Percentiles rank a stretch among this genome's conserved stretches.
Evolutionary conservation across 192 early-diverging fungal species (phyloP).

Genomic region (Rhizoclosmatium sp.): DNA sequence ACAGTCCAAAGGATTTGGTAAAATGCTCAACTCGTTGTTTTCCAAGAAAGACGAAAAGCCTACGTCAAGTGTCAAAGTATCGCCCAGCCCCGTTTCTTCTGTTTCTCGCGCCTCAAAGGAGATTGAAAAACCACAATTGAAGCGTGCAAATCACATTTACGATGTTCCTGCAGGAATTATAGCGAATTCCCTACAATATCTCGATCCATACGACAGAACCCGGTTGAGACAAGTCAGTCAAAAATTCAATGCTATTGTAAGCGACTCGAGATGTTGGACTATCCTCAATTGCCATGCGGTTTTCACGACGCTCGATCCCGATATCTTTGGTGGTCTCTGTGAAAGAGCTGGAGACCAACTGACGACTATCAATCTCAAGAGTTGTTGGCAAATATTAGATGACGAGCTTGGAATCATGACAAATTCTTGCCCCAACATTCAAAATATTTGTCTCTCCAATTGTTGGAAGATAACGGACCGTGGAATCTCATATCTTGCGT

Average conservation of each 20-base stretch:
- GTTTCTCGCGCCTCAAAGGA: slow-evolving; percentile 7
- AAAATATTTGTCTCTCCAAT: slow-evolving; percentile 49
- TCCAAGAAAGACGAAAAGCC: slow-evolving; percentile 28
- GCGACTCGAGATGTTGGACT: slow-evolving; percentile 46
- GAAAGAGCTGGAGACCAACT: slow-evolving; percentile 38
- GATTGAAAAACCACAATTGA: not conserved
- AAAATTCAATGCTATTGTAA: slow-evolving; percentile 46
- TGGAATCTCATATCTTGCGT: slow-evolving; percentile 46
- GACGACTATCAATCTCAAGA: slow-evolving; percentile 38
- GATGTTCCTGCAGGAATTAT: slow-evolving; percentile 36
- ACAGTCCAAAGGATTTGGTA: slow-evolving; percentile 21
- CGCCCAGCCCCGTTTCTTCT: not conserved
- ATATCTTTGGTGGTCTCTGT: slow-evolving; percentile 26
- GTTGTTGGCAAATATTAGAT: slow-evolving; percentile 55
- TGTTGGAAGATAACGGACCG: slow-evolving; percentile 66
- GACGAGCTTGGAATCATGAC: slow-evolving; percentile 45
- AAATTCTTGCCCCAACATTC: slow-evolving; percentile 52
- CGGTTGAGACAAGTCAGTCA: slow-evolving; percentile 39
- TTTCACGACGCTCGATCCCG: slow-evolving; percentile 36
- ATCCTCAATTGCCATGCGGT: slow-evolving; percentile 42
- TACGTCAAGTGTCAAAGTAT: not conserved
- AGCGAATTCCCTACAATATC: slow-evolving; percentile 32
- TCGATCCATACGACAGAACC: slow-evolving; percentile 41
- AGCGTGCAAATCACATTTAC: slow-evolving; percentile 37
- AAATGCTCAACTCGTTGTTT: slow-evolving; percentile 40